Conservation (phyloP, 1,139 yeast species). For the Pichia sp. region DNA sequence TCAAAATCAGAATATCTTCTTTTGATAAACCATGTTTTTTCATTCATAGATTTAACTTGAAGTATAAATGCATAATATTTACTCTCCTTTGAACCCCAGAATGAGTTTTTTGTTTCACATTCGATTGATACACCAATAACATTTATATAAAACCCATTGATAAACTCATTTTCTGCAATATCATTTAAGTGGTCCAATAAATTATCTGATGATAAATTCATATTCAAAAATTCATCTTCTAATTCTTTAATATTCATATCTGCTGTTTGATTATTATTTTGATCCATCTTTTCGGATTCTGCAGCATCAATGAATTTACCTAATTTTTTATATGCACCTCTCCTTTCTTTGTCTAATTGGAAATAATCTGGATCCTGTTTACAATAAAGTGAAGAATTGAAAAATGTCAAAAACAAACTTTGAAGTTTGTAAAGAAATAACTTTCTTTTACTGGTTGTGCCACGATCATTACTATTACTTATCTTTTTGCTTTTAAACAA, state of each 20-base stretch:
- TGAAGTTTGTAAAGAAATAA: conserved; percentile 55
- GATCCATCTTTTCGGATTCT: conserved; percentile 19
- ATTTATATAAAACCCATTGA: conserved; percentile 56
- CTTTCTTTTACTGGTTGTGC: conserved; percentile 65
- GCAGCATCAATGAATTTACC: conserved; percentile 41
- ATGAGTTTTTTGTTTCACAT: conserved; percentile 19
- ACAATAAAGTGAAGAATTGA: conserved; percentile 70
- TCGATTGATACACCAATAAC: conserved; percentile 52
- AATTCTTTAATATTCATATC: background rate
- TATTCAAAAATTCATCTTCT: conserved; percentile 3
- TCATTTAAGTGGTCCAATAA: conserved; percentile 7
- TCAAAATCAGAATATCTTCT: conserved; percentile 65
- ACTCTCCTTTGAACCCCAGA: conserved; percentile 22
- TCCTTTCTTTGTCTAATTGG: conserved; percentile 26
- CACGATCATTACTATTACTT: conserved; percentile 64
- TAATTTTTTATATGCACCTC: conserved; percentile 45
- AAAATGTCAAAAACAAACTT: conserved; percentile 57
- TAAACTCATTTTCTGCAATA: conserved; percentile 35
- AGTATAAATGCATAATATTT: conserved; percentile 39
- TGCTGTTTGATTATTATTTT: conserved; percentile 19
- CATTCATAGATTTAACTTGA: conserved; percentile 32
- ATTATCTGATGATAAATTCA: conserved; percentile 2
- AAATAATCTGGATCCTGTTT: conserved; percentile 49
- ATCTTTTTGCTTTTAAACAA: conserved; percentile 65
- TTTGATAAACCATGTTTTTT: conserved; percentile 43